Conservation (phyloP, 768 basidiomycete species). For the Naganishia vaughanmartiniae region DNA sequence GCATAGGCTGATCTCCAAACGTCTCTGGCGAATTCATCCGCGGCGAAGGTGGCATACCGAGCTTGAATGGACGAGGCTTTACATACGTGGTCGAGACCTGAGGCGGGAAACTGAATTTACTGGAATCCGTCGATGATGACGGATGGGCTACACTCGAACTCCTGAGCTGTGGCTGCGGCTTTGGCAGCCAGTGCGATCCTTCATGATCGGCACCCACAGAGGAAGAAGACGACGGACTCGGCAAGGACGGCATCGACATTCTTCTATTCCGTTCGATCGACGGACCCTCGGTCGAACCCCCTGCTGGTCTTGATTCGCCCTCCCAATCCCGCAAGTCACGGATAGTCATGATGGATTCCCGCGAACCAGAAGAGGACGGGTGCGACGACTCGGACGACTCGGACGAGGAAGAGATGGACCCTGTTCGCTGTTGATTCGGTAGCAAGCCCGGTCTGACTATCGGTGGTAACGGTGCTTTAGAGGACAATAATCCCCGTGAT, state of each 20-base stretch:
- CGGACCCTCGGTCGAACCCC: constrained; percentile 1
- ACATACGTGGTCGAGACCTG: not conserved
- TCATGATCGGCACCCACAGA: not conserved
- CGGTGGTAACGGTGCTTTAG: not conserved
- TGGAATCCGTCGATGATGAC: not conserved
- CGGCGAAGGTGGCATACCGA: constrained; percentile 6
- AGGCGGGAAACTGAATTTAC: constrained; percentile 6
- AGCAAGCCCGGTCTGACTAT: not conserved
- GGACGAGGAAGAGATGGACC: constrained; percentile 4
- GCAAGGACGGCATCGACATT: constrained; percentile 11
- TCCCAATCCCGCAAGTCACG: constrained; percentile 8
- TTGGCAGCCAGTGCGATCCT: not conserved
- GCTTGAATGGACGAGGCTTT: not conserved
- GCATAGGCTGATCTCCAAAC: not conserved
- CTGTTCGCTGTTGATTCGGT: constrained; percentile 12
- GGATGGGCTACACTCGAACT: not conserved
- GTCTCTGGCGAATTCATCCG: not conserved
- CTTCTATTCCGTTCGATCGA: constrained; percentile 11
- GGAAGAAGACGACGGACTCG: constrained; percentile 12
- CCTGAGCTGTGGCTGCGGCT: not conserved
- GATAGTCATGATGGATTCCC: constrained; percentile 18
- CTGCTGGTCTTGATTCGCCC: not conserved
- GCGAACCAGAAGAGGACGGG: constrained; percentile 1
- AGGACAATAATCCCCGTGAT: constrained; percentile 1
- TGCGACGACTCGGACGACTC: no score